These are phyloP conservation scores for Paracoccidioides lutzii DNA, from an alignment of 2,329 filamentous ascomycete genomes.

Conservation along the genomic window DNA sequence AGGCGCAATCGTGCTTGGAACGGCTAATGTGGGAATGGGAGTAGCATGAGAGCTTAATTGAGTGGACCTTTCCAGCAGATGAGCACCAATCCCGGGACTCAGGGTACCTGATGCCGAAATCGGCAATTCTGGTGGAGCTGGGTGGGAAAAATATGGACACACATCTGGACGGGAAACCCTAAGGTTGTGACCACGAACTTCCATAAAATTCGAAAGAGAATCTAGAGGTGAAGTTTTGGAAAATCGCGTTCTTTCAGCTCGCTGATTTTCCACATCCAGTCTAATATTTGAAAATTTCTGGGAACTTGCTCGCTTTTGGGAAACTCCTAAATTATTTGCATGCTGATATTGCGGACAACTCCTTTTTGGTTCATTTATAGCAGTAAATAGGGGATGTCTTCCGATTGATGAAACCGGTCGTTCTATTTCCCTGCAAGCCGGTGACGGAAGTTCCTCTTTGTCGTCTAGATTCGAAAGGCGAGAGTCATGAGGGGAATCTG, in stretches of 20 bases:
- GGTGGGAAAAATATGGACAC: slow-evolving; percentile 17
- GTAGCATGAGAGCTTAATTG: not conserved
- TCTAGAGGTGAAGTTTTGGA: slow-evolving; percentile 19
- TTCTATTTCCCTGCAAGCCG: not conserved
- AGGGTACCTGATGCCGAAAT: not conserved
- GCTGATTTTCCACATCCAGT: not conserved
- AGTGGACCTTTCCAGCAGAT: no score
- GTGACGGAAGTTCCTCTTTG: not conserved
- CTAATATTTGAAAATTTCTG: not conserved
- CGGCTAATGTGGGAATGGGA: not conserved
- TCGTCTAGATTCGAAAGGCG: not conserved
- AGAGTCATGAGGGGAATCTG: not conserved
- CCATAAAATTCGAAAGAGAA: slow-evolving; percentile 40
- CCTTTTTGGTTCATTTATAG: not conserved
- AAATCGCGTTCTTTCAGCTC: not conserved
- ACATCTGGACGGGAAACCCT: slow-evolving; percentile 18
- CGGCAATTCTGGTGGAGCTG: not conserved
- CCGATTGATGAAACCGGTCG: not conserved
- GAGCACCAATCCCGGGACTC: not conserved
- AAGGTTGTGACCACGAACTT: slow-evolving; percentile 27
- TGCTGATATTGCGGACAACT: not conserved
- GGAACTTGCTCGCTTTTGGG: not conserved
- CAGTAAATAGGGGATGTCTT: not conserved
- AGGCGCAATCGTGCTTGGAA: not conserved
- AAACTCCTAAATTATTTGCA: no score